Conservation (phyloP, 1,284 basidiomycete genomes). For the Phaffia rhodozyma region DNA sequence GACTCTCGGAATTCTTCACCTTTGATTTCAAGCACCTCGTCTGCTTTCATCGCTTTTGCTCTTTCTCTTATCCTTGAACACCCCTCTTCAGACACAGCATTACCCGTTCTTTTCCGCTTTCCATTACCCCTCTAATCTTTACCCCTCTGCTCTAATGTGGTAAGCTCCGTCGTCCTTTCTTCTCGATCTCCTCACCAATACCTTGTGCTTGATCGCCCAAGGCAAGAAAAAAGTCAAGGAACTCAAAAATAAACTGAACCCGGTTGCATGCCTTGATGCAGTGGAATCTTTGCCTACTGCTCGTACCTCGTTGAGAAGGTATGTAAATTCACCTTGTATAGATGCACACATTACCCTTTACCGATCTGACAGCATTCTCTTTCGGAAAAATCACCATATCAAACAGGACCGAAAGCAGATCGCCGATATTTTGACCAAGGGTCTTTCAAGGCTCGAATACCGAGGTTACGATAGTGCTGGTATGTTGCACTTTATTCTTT, state of each 20-base stretch:
- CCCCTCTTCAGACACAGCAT: not conserved
- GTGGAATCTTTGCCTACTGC: constrained; percentile 88
- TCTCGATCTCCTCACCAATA: not conserved
- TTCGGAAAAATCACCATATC: not conserved
- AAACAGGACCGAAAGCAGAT: constrained; percentile 79
- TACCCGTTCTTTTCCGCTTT: not conserved
- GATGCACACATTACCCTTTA: not conserved
- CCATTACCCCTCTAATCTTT: not conserved
- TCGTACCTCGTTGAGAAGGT: constrained; percentile 88
- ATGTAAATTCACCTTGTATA: constrained; percentile 8
- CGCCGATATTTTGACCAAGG: constrained; percentile 82
- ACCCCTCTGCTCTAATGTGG: not conserved
- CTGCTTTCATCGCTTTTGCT: not conserved
- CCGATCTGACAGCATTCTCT: not conserved
- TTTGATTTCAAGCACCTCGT: not conserved
- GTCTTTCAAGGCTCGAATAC: constrained; percentile 92
- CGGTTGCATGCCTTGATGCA: constrained; percentile 43
- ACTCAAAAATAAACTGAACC: no score
- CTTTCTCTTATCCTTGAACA: no score
- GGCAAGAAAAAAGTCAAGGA: no score
- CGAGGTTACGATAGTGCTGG: constrained; percentile 93
- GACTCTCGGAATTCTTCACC: not conserved
- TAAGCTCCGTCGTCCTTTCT: not conserved
- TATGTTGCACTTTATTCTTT: constrained; percentile 24
- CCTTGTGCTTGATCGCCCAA: not conserved